phyloP scores from a whole-genome alignment of 83 land plant genomes.

The Thuja plicata region DNA sequence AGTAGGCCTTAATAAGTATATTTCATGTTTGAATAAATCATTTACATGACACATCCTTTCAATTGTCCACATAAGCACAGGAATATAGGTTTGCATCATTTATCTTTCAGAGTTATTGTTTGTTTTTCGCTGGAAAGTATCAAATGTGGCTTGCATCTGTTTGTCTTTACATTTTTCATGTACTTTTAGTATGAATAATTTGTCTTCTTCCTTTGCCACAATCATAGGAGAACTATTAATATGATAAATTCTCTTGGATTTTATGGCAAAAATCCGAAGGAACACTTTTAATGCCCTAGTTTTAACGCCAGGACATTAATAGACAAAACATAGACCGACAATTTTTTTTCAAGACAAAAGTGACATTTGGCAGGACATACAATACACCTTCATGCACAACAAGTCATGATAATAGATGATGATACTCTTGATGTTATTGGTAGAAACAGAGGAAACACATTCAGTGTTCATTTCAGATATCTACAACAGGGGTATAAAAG shows the following conservation, averaged over 20 bases:
- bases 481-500: too few species aligned
- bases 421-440: too few species aligned
- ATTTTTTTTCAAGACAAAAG: too few species aligned
- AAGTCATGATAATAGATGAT: too few species aligned
- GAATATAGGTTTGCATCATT: neutral
- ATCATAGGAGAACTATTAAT: neutral
- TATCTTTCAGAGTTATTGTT: neutral
- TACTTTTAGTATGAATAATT: neutral
- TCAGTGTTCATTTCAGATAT: too few species aligned
- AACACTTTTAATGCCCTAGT: neutral
- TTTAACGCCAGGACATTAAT: too few species aligned
- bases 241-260: neutral
- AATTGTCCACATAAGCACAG: neutral
- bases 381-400: too few species aligned
- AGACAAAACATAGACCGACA: too few species aligned
- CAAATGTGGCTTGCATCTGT: neutral
- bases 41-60: neutral
- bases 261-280: neutral
- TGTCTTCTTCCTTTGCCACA: neutral
- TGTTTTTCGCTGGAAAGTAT: neutral
- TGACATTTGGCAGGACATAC: too few species aligned
- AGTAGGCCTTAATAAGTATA: neutral
- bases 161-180: neutral
- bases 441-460: too few species aligned
- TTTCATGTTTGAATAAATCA: neutral